Evolutionary conservation across 106 monocot species (phyloP), one percentile per base, ranked within the genome.

Genomic region (Dioscorea alata): DNA sequence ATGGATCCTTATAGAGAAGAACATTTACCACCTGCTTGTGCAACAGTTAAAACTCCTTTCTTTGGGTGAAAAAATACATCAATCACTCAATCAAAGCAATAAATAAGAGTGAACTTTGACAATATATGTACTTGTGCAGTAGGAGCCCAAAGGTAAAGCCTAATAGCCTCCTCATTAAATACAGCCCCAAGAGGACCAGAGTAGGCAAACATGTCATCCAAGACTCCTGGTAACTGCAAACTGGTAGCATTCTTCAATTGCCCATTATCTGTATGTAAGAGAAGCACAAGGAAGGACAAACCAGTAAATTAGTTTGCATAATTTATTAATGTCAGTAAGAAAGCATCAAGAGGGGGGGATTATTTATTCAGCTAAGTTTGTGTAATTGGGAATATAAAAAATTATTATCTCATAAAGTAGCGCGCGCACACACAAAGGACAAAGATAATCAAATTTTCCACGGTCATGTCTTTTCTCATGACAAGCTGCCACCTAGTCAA

Each of bases 191-290:
- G 89, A 71, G 89, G 86, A 12, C 93, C 93, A 48, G 0, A 75
- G 56, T 94, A 94, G 52, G 89, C 73, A 73, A 86, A 94, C 60
- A 94, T 58, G 66, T 94, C 93, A 76, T 94, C 93, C 71, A 94
- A 67, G 13, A 94, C 86, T 56, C 93, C 93, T 78, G 86, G 89
- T 71, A 94, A 75, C 70, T 94, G 93, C 67, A 94, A 53, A 34
- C 93, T 79, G 75, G 93, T 94, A 74, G 75, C 79, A 73, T 67
- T 78, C 24, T 33, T 78, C 20, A 68, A 84, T 69, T 70, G 84
- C 51, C 82, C 86, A 73, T 85, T 68, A 64, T 21, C 86, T 84
- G 69, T 56, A 51, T 0, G 42, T 42, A 42, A 42, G 42, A 42
- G 42, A 42, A 42, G 10, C 42, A 42, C 42, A 42, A 42, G 42